Base-by-base conservation (phyloP, 495 filamentous ascomycete genomes). In the Recurvomyces mirabilis region DNA sequence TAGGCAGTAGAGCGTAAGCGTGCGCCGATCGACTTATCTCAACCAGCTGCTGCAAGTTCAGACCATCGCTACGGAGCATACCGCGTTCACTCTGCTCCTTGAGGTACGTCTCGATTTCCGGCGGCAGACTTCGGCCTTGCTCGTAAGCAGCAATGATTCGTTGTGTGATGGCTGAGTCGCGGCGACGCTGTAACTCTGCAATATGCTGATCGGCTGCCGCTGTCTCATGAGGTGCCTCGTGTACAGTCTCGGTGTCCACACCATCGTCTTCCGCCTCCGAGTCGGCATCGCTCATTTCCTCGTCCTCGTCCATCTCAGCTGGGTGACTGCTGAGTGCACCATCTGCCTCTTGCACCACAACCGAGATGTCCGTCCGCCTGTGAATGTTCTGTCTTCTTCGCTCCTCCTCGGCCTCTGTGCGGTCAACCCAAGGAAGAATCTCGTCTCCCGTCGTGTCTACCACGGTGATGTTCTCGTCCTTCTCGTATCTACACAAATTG, bases 371-470 rank as follows among this genome's bases (percentile, higher is more conserved):
- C 10, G 49, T 49, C 33, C 53, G 46, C 28, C 46, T 1, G 6
- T 41, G 43, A 22, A 49, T 54, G 32, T 46, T 49, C 26, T 30
- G 17, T 21, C 45, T 21, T 26, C 46, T 38, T 6, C 10, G 20
- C 17, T 20, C 21, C 24, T 17, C 33, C 18, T 38, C 33, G 22
- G 36, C 1, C 35, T 41, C 39, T 29, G 34, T 20, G 32, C 51
- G 4, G 20, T 54, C 51, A 9, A 54, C 46, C 13, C 24, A 54
- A 19, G 46, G 46, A 26, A 13, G 20, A 17, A 93, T 78, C 13
- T 69, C 73, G 54, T 84, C 74, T 43, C 77, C 77, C 1, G 87
- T 86, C 3, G 87, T 93, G 60, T 94, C 87, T 45, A 63, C 62
- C 51, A 94, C 85, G 17, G 55, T 68, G 35, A 81, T 68, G 2